Base-by-base conservation (phyloP, 371 early-diverging fungal species). In the Apophysomyces trapeziformis region DNA sequence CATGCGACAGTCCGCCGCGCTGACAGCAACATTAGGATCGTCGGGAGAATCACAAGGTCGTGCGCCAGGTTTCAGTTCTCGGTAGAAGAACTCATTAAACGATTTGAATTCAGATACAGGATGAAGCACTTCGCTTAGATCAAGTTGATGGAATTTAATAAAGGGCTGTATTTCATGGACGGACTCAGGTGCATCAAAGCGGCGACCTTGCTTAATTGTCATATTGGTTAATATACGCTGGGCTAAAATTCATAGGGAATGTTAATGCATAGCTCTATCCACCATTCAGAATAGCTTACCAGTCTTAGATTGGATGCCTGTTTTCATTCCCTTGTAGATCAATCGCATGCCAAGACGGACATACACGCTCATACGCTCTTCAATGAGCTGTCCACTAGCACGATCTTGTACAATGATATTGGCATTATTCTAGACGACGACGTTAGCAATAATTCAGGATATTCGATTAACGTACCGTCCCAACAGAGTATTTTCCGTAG, bases 21-120 rank as follows among this genome's bases (percentile, higher is more conserved):
- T 91, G 5, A 93, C 91, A 5, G 83, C 84, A 0, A 94, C 88
- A 2, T 72, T 76, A 8, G 90, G 87, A 64, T 93, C 79, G 6
- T 85, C 88, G 4, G 85, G 84, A 0, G 79, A 80, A n/a, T 86
- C 89, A 46, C 91, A 74, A 0, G 73, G 72, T n/a, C 96, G 84
- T 1, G 90, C 80, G 6, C 71, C 78, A 1, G 92, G 90, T 65
- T 93, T 94, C n/a, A 96, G 80, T 57, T 87, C 89, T 58, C 96
- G 86, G 76, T 93, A 94, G 68, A 95, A 95, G 80, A 96, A 96
- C 67, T 95, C 89, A 67, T 95, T 96, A 69, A 96, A 95, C 13
- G 85, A 92, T 50, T 84, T 78, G 67, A 92, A 96, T 39, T 76
- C 81, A 26, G 87, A 80, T 8, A 92, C 64, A 0, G 95, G 92